Evolutionary conservation across 2,329 filamentous ascomycete genomes (phyloP), one percentile per base, ranked within the genome.

Genomic region (Ophiostoma angusticollis): DNA sequence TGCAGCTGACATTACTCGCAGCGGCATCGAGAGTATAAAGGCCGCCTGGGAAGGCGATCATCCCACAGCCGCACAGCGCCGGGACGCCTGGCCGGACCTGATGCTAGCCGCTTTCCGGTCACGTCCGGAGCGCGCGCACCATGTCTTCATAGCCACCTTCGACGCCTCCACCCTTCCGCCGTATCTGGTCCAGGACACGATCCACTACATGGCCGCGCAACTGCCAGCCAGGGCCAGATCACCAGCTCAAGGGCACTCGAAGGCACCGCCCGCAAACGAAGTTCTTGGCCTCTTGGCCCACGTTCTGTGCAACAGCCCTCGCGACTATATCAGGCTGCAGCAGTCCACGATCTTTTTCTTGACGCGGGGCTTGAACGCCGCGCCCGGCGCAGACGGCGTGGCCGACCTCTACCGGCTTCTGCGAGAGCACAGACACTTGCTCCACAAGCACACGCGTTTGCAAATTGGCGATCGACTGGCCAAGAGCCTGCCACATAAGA

Each of bases 391-490:
- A 6, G 53, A 56, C 1, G 45, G 47, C n/a, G 45, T 51, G 3
- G 39, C 49, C 4, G 50, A 57, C 9, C 49, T 70, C 1, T 63
- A 63, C 40, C 41, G 47, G 3, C 50, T 58, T 8, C 46, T 70
- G 8, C 39, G 44, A 6, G 41, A 46, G 14, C 45, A 50, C 7
- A 41, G 45, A 1, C 52, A 58, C 19, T 45, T 46, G 5, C 42
- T 70, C 5, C 58, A 65, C 31, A 45, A 47, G 9, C 53, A 67
- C 43, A 74, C 70, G 0, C 52, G 59, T 13, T 50, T 72, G 3
- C 65, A 70, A 2, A 60, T 72, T 31, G 68, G 68, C 3, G 55
- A 54, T 30, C 59, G 54, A 4, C 51, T 78, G 19, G 66, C 70
- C 52, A 52, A 32, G 49, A 52, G 8, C 27, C 45, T 49, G 11